phyloP scores from a whole-genome alignment of 2,329 filamentous ascomycete genomes.

The Aspergillus brasiliensis region DNA sequence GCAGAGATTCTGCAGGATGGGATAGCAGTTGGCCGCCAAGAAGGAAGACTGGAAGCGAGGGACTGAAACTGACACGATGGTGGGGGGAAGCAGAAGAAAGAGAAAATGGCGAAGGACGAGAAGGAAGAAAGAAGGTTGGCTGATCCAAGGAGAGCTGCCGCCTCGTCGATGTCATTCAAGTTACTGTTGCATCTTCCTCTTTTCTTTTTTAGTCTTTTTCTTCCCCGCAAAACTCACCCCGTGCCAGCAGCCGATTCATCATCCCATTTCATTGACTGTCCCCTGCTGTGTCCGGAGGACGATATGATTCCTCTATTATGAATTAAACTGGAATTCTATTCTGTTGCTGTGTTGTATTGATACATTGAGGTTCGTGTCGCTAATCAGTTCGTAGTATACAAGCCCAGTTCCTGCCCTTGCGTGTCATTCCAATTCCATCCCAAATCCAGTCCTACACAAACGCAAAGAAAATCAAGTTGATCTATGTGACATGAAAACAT shows the following conservation, averaged over 20 bases:
- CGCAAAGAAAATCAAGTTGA: slow-evolving; percentile 1
- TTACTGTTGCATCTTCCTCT: not conserved
- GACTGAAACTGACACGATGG: not conserved
- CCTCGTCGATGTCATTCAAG: slow-evolving; percentile 9
- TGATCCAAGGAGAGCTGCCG: slow-evolving; percentile 1
- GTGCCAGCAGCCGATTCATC: not conserved
- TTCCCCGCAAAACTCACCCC: not conserved
- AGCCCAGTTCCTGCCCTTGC: slow-evolving; percentile 5
- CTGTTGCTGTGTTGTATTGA: slow-evolving; percentile 22
- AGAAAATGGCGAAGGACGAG: not conserved
- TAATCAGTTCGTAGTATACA: slow-evolving; percentile 30
- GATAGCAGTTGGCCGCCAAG: not conserved
- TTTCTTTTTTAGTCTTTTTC: not conserved
- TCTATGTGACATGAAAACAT: slow-evolving; percentile 10
- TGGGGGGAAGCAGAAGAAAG: not conserved
- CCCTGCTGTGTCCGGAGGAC: too few species aligned
- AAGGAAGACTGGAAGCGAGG: slow-evolving; percentile 6
- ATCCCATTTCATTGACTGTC: not conserved
- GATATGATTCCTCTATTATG: too few species aligned
- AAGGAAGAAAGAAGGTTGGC: slow-evolving; percentile 10
- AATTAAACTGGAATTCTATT: not conserved
- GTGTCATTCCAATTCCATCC: slow-evolving; percentile 6
- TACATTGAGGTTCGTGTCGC: slow-evolving; percentile 31
- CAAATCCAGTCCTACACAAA: slow-evolving; percentile 6
- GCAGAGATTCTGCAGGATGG: not conserved